Evolutionary conservation across 352 stramenopile species (phyloP).

Genomic region (Blastocystis sp.): DNA sequence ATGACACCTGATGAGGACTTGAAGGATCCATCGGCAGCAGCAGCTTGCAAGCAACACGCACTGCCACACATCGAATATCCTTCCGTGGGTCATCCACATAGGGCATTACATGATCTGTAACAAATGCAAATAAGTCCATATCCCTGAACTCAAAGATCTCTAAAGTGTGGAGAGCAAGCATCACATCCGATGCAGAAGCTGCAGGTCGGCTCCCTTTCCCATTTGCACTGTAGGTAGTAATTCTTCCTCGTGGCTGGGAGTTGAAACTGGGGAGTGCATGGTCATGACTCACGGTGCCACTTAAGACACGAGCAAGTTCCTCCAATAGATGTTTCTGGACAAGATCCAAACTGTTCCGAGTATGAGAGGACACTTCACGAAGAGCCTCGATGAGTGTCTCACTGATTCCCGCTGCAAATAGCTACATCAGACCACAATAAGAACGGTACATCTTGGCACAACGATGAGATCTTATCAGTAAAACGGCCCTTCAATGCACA

Average conservation of each 20-base stretch:
- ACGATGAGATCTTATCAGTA: constrained; percentile 72
- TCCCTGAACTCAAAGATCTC: constrained; percentile 73
- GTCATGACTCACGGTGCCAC: constrained; percentile 63
- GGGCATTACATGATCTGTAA: constrained; percentile 62
- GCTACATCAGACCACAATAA: background rate
- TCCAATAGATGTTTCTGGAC: constrained; percentile 77
- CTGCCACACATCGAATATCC: constrained; percentile 2
- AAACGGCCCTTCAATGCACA: constrained; percentile 74
- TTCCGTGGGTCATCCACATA: constrained; percentile 46
- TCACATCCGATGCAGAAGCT: constrained; percentile 64
- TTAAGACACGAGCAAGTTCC: constrained; percentile 75
- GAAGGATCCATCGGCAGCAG: background rate
- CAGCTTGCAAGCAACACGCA: constrained; percentile 43
- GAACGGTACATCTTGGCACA: constrained; percentile 72
- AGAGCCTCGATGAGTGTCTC: constrained; percentile 85
- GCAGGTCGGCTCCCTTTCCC: background rate
- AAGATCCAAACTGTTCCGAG: constrained; percentile 66
- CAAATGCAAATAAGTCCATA: constrained; percentile 65
- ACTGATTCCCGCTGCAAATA: constrained; percentile 80
- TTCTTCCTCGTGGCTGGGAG: background rate
- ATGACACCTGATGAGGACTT: background rate
- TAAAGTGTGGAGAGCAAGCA: constrained; percentile 70
- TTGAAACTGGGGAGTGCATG: background rate
- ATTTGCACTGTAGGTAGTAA: background rate
- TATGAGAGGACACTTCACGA: constrained; percentile 73